These are phyloP conservation scores for Arxiozyma telluris DNA, from an alignment of 1,139 yeast species.

Conservation along the genomic window DNA sequence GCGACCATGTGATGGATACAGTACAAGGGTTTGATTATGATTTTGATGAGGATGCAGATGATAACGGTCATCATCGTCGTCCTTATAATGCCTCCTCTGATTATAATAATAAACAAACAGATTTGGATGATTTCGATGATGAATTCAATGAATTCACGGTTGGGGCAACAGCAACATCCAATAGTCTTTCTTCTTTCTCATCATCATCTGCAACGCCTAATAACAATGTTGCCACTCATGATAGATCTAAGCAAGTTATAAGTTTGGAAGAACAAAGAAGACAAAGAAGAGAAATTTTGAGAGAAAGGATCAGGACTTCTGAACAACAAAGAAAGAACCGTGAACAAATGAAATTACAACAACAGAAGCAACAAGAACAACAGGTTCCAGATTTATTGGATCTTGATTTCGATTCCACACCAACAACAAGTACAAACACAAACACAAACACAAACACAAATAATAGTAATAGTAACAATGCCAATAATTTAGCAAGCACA, in stretches of 20 bases:
- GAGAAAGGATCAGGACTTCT: conserved; percentile 28
- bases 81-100: conserved; percentile 9
- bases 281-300: conserved; percentile 30
- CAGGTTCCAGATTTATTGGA: conserved; percentile 16
- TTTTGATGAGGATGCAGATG: conserved; percentile 17
- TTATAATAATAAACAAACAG: conserved; percentile 15
- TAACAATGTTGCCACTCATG: neutral
- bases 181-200: neutral
- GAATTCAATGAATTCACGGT: conserved; percentile 3
- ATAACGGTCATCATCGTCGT: no score
- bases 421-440: conserved; percentile 5
- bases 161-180: neutral
- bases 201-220: neutral
- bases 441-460: neutral
- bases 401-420: conserved; percentile 11
- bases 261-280: conserved; percentile 28
- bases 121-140: conserved; percentile 11
- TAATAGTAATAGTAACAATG: neutral
- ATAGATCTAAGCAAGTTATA: neutral
- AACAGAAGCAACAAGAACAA: conserved; percentile 3
- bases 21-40: conserved; percentile 13
- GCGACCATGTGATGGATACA: conserved; percentile 6
- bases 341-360: neutral
- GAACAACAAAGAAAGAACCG: conserved; percentile 24
- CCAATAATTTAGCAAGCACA: neutral